A percentile compares a stretch with the other conserved stretches of the same genome.
phyloP scores from a whole-genome alignment of 2,329 filamentous ascomycete species.

The Penicillium sp. region DNA sequence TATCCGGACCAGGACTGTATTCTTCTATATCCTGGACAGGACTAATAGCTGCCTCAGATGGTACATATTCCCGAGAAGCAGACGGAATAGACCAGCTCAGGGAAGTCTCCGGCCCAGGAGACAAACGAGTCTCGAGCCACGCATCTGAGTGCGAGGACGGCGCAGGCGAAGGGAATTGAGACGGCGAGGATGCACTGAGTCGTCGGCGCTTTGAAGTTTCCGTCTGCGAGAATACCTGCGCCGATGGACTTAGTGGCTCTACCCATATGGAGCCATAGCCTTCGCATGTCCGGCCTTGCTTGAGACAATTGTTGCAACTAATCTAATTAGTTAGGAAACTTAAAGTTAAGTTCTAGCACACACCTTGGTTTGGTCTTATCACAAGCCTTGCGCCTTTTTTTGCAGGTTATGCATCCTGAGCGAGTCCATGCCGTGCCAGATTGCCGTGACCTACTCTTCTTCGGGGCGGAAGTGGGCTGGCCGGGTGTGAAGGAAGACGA shows the following conservation, averaged over 20 bases:
- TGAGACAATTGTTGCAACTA: constrained; percentile 32
- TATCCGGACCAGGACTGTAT: neutral
- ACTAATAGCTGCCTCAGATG: neutral
- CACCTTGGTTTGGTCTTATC: constrained; percentile 40
- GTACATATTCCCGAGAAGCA: constrained; percentile 3
- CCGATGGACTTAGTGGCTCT: constrained; percentile 33
- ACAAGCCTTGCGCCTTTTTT: constrained; percentile 39
- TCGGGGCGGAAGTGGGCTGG: constrained; percentile 11
- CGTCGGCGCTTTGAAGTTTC: constrained; percentile 22
- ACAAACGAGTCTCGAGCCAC: constrained; percentile 12
- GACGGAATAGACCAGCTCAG: constrained; percentile 5
- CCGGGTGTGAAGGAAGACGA: constrained; percentile 1
- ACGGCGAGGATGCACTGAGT: constrained; percentile 19
- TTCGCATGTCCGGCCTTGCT: constrained; percentile 36
- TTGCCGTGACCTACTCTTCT: constrained; percentile 26
- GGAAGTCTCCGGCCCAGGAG: constrained; percentile 7
- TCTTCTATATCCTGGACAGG: neutral
- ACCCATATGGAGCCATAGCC: constrained; percentile 41
- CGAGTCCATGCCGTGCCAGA: constrained; percentile 37
- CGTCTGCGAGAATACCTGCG: constrained; percentile 29
- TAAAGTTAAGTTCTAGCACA: neutral
- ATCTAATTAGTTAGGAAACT: neutral
- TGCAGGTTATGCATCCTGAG: constrained; percentile 42
- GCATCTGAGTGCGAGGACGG: constrained; percentile 13
- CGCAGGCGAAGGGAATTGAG: constrained; percentile 11